phyloP scores from a whole-genome alignment of 805 yeast genomes.

The Metschnikowia gelsemii region DNA sequence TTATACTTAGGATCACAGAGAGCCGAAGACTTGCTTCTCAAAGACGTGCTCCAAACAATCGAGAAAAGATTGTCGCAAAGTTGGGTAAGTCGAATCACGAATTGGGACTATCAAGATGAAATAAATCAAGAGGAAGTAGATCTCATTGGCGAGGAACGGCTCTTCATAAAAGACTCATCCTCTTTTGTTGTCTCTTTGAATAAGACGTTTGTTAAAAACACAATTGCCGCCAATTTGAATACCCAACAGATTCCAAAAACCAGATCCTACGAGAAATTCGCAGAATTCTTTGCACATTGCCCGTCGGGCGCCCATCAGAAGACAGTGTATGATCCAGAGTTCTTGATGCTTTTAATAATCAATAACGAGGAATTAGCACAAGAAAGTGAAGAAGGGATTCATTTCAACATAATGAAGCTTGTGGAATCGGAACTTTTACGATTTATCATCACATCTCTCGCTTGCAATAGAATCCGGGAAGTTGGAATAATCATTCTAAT shows the following conservation, averaged over 20 bases:
- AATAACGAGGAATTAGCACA: conserved; percentile 64
- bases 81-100: conserved; percentile 63
- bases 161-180: conserved; percentile 45
- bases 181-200: conserved; percentile 53
- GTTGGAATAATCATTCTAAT: conserved; percentile 46
- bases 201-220: conserved; percentile 48
- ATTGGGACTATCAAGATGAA: conserved; percentile 63
- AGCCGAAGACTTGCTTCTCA: conserved; percentile 61
- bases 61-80: conserved; percentile 55
- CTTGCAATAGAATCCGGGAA: conserved; percentile 31
- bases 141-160: conserved; percentile 46
- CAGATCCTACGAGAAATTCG: conserved; percentile 6
- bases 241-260: conserved; percentile 2
- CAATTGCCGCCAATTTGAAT: conserved; percentile 35
- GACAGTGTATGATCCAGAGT: conserved; percentile 64
- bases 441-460: conserved; percentile 47
- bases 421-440: conserved; percentile 58
- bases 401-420: conserved; percentile 54
- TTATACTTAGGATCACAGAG: conserved; percentile 62
- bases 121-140: conserved; percentile 43
- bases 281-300: conserved; percentile 6
- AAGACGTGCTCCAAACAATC: conserved; percentile 51
- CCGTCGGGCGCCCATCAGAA: conserved; percentile 21
- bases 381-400: conserved; percentile 23
- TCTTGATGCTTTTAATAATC: conserved; percentile 57